Evolutionary conservation across 305 asterid species (phyloP).

Genomic region (Caryopteris hybrid): DNA sequence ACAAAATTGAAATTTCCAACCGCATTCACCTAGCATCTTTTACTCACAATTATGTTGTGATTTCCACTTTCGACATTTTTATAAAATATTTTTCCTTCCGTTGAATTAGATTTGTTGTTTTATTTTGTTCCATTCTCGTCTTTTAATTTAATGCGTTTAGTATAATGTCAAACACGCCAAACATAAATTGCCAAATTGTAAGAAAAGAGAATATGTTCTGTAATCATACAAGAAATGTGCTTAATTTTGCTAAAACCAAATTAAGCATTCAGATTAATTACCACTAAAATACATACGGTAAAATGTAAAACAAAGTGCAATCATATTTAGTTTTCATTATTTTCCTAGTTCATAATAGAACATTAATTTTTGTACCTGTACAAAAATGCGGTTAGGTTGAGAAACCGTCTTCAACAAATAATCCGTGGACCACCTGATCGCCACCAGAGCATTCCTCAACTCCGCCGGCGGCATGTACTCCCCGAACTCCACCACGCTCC

Average conservation of each 20-base stretch:
- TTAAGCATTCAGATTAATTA: neutral
- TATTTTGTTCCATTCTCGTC: no score
- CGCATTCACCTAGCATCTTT: conserved; percentile 2
- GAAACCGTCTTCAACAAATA: conserved; percentile 80
- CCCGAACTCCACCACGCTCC: conserved; percentile 90
- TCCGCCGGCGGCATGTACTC: conserved; percentile 66
- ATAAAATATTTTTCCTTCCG: neutral
- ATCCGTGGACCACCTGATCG: conserved; percentile 83
- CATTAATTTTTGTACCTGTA: conserved; percentile 52
- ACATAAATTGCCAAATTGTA: no score
- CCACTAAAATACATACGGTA: no score
- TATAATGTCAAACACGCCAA: no score
- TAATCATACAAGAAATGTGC: neutral
- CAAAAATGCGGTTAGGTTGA: conserved; percentile 77
- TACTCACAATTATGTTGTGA: conserved; percentile 6
- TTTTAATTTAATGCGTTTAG: no score
- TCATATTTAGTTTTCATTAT: neutral
- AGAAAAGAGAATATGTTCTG: neutral
- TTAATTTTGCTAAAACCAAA: neutral
- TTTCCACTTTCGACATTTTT: neutral
- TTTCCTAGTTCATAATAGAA: neutral
- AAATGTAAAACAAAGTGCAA: neutral
- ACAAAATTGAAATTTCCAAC: conserved; percentile 15
- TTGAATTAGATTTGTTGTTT: no score
- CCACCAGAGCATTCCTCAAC: conserved; percentile 64